These are phyloP conservation scores for Fimicolochytrium jonesii DNA, from an alignment of 192 early-diverging fungal genomes.

Conservation along the genomic window DNA sequence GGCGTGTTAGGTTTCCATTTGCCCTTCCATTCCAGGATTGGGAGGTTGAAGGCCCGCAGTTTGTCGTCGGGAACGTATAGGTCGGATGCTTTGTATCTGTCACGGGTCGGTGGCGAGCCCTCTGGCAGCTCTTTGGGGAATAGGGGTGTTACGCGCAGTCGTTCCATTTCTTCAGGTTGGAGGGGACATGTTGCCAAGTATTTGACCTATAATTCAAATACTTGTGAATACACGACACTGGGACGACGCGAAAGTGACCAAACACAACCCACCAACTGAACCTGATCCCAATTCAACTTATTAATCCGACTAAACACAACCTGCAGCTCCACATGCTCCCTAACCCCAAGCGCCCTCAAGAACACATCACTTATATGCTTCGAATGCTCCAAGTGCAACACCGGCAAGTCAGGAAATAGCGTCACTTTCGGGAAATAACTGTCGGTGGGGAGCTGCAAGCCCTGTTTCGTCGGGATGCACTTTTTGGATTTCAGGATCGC, in stretches of 20 bases:
- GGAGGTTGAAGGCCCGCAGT: conserved; percentile 55
- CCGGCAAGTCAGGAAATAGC: conserved; percentile 79
- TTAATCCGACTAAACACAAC: conserved; percentile 77
- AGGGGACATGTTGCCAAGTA: conserved; percentile 74
- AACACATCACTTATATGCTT: conserved; percentile 52
- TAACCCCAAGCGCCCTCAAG: conserved; percentile 66
- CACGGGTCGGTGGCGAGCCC: background rate
- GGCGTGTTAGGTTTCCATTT: conserved; percentile 40
- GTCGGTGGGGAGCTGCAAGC: conserved; percentile 63
- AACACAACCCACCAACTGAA: conserved; percentile 49
- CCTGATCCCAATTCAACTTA: conserved; percentile 78
- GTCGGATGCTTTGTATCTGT: conserved; percentile 55
- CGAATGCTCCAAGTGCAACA: conserved; percentile 53
- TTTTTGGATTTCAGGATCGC: conserved; percentile 25
- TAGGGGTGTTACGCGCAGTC: conserved; percentile 59
- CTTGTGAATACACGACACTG: too few relatives aligned
- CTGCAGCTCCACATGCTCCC: conserved; percentile 82
- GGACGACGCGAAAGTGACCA: background rate
- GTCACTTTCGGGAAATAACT: conserved; percentile 76
- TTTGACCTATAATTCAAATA: conserved; percentile 50
- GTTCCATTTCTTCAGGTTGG: conserved; percentile 52
- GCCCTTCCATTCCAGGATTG: conserved; percentile 65
- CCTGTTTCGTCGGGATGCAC: conserved; percentile 70
- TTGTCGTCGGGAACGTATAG: conserved; percentile 66
- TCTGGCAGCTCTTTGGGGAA: conserved; percentile 51